Percentiles rank a stretch among this genome's conserved stretches.
Conservation (phyloP, 306 rosid species). For the Cercis canadensis region DNA sequence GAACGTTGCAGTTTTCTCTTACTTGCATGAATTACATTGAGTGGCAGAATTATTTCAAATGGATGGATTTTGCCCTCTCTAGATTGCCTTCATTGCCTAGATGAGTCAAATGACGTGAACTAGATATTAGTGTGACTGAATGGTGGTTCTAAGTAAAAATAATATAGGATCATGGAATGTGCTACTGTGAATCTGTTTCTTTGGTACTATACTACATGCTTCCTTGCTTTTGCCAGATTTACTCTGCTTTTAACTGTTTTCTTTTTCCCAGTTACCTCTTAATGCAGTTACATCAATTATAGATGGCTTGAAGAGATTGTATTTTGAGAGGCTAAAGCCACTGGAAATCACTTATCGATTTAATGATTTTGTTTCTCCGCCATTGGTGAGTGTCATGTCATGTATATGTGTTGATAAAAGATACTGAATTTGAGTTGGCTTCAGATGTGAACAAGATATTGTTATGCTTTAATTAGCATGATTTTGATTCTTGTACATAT, state of each 20-base stretch:
- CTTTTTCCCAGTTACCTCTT: slow-evolving; percentile 60
- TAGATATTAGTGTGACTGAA: slow-evolving; percentile 3
- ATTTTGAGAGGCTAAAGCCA: slow-evolving; percentile 81
- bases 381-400: slow-evolving; percentile 61
- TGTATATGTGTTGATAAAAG: slow-evolving; percentile 10
- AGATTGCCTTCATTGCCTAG: slow-evolving; percentile 10
- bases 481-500: slow-evolving; percentile 3
- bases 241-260: slow-evolving; percentile 20
- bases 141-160: not conserved
- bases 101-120: slow-evolving; percentile 17
- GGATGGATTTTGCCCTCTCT: not conserved
- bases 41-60: too few relatives aligned
- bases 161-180: not conserved
- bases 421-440: slow-evolving; percentile 14
- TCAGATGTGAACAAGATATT: not conserved
- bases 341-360: slow-evolving; percentile 77
- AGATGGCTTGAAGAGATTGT: slow-evolving; percentile 88
- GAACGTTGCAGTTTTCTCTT: not conserved
- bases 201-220: slow-evolving; percentile 4
- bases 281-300: slow-evolving; percentile 78
- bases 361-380: slow-evolving; percentile 82
- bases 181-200: not conserved
- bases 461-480: slow-evolving; percentile 11
- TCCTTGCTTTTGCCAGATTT: slow-evolving; percentile 2
- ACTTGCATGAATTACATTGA: not conserved